These are phyloP conservation scores for Murraya paniculata DNA, from an alignment of 345 rosid genomes.

Conservation along the genomic window DNA sequence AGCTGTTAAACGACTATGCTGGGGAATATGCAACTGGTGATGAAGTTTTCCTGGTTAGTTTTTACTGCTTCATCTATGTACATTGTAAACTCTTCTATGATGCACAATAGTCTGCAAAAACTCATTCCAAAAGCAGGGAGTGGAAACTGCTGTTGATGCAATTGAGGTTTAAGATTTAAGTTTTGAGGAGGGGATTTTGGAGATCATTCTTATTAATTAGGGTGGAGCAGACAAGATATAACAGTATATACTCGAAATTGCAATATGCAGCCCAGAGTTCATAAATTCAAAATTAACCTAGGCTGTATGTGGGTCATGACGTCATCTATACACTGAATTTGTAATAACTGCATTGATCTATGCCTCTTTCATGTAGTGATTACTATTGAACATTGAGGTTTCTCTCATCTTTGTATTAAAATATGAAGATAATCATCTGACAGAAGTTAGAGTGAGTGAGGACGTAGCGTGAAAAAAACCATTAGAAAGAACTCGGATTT, in stretches of 20 bases:
- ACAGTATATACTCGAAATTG: too few relatives aligned
- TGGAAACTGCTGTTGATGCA: background rate
- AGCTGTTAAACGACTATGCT: conserved; percentile 52
- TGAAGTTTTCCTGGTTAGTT: conserved; percentile 67
- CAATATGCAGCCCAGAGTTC: background rate
- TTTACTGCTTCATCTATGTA: conserved; percentile 8
- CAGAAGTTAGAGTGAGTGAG: background rate
- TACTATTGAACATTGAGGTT: background rate
- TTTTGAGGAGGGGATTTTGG: background rate
- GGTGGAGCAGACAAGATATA: background rate
- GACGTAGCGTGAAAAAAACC: background rate
- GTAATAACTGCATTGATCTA: background rate
- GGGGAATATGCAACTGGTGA: conserved; percentile 82
- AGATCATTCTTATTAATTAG: background rate
- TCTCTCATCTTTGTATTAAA: background rate
- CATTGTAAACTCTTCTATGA: background rate
- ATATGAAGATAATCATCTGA: background rate
- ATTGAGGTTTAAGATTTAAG: background rate
- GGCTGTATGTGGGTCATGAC: background rate
- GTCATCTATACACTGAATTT: background rate
- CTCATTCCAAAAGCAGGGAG: background rate
- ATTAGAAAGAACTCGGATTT: background rate
- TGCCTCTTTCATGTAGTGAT: background rate
- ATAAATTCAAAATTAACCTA: background rate
- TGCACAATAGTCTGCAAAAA: background rate